Evolutionary conservation across 2,329 filamentous ascomycete genomes (phyloP), one percentile per base, ranked within the genome.

Genomic region (Diaporthe australafricana): DNA sequence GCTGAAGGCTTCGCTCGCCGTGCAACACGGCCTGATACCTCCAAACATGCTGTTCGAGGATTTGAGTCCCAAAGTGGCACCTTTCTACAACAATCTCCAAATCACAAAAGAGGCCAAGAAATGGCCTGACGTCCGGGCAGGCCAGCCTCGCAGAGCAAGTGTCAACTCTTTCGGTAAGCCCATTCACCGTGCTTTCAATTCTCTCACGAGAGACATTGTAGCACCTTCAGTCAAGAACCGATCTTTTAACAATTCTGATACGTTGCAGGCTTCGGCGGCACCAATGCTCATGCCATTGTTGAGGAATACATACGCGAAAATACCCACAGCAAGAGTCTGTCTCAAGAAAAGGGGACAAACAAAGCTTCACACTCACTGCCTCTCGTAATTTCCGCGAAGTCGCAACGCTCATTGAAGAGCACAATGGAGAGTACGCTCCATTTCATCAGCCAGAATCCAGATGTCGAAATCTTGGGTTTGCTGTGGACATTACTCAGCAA

Each of bases 1-100:
- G 80, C 79, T 0, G 83, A 86, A 75, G 81, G 81, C 79, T 0
- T 68, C 82, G 4, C 74, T 81, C 5, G 76, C 77, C n/a, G 74
- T 84, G 62, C 80, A 83, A 71, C 75, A 83, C 16, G 77, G 75
- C 0, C 70, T 63, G 0, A 70, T 84, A 2, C 80, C 81, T 0
- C 82, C 82, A 6, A 84, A 83, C 45, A 74, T 81, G 1, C 79
- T 79, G 12, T 78, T 84, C 52, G 71, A 80, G 2, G 75, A 72
- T 0, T 74, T 81, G 4, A 84, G 81, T 53, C 80, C 80, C 0
- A 74, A 70, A 6, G 77, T 86, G 0, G 65, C 76, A 6, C 78
- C 77, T 0, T 79, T 76, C 38, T 79, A 77, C 30, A 63, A 50
- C 0, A 65, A 74, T 45, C 76, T 81, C 9, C 45, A 79, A 42